Percentiles rank a stretch among this genome's conserved stretches.
Evolutionary conservation across 768 basidiomycete species (phyloP).

Genomic region (Boletus speciosus): DNA sequence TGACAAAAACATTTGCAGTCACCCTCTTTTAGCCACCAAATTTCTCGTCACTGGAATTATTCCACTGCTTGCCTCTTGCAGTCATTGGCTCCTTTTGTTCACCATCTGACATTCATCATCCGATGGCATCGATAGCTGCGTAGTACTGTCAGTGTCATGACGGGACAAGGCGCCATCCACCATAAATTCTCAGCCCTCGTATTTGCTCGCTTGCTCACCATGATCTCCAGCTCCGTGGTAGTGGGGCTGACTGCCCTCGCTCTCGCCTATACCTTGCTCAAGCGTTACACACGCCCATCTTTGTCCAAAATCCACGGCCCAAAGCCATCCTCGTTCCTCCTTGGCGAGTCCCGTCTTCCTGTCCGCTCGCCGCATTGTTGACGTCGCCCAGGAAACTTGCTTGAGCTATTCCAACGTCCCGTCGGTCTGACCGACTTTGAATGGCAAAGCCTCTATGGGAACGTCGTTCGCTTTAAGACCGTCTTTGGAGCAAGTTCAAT

Average conservation of each 20-base stretch:
- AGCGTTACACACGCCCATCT: not conserved
- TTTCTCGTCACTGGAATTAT: not conserved
- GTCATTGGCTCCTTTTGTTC: not conserved
- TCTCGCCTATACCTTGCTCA: slow-evolving; percentile 2
- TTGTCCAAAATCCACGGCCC: slow-evolving; percentile 20
- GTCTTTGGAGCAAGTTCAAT: slow-evolving; percentile 23
- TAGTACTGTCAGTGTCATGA: slow-evolving; percentile 7
- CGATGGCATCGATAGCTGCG: not conserved
- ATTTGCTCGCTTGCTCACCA: not conserved
- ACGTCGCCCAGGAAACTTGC: slow-evolving; percentile 25
- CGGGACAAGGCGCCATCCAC: not conserved
- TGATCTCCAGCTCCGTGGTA: slow-evolving; percentile 4
- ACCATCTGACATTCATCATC: not conserved
- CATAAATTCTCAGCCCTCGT: not conserved
- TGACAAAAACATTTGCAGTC: not conserved
- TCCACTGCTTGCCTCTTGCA: not conserved
- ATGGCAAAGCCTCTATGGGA: slow-evolving; percentile 31
- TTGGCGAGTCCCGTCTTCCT: slow-evolving; percentile 6
- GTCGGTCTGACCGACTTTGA: slow-evolving; percentile 26
- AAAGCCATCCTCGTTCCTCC: slow-evolving; percentile 20
- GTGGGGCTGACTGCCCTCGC: slow-evolving; percentile 5
- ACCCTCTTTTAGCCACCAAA: not conserved
- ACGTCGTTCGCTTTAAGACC: slow-evolving; percentile 27
- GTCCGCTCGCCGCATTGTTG: slow-evolving; percentile 18
- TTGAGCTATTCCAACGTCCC: slow-evolving; percentile 27